These are phyloP conservation scores for Dorcoceras hygrometricum DNA, from an alignment of 257 asterid genomes.

Conservation along the genomic window DNA sequence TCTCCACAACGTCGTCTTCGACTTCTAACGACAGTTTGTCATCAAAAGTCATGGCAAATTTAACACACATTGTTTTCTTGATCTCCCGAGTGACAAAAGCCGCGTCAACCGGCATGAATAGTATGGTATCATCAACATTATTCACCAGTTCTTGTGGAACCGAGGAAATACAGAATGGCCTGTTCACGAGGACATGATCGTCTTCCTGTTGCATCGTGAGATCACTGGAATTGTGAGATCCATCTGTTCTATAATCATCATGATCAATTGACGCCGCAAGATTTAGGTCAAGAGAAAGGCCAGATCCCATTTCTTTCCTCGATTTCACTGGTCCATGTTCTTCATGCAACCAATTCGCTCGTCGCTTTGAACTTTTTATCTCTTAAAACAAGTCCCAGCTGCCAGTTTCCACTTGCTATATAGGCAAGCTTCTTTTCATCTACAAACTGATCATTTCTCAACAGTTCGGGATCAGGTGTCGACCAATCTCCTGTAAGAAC, in stretches of 20 bases:
- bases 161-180: constrained; percentile 44
- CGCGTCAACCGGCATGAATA: constrained; percentile 63
- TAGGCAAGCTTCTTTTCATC: constrained; percentile 50
- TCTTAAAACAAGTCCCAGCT: constrained; percentile 48
- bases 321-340: constrained; percentile 40
- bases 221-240: constrained; percentile 75
- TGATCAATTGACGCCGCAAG: constrained; percentile 34
- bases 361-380: constrained; percentile 56
- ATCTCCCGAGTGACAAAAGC: constrained; percentile 66
- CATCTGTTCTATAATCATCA: constrained; percentile 56
- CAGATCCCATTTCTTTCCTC: constrained; percentile 39
- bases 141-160: constrained; percentile 71
- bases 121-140: constrained; percentile 65
- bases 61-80: constrained; percentile 59
- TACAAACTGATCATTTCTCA: constrained; percentile 30
- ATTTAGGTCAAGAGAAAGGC: constrained; percentile 71
- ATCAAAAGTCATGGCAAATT: constrained; percentile 40
- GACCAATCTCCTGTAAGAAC: constrained; percentile 88
- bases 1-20: constrained; percentile 33
- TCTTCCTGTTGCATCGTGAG: constrained; percentile 73
- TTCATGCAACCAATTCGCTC: constrained; percentile 46
- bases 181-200: constrained; percentile 41
- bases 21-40: constrained; percentile 30
- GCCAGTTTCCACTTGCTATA: constrained; percentile 52
- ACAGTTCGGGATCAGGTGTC: constrained; percentile 31